Evolutionary conservation across 2,329 filamentous ascomycete species (phyloP).

Genomic region (Shiraia bambusicola): DNA sequence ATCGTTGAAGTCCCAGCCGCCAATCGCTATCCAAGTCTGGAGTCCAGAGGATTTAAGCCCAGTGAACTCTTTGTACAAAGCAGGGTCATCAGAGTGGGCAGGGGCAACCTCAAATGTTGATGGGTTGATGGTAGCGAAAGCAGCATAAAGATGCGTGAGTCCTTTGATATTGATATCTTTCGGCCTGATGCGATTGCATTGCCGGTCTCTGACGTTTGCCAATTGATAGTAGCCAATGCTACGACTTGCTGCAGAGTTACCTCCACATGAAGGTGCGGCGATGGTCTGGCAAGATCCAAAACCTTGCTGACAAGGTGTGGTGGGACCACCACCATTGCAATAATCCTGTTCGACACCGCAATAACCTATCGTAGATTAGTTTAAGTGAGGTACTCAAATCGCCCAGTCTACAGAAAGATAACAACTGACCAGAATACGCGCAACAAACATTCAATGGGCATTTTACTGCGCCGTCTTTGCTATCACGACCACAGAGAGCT

Average conservation of each 20-base stretch:
- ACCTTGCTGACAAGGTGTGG: constrained; percentile 1
- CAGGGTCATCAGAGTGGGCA: constrained; percentile 1
- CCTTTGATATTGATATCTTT: constrained; percentile 8
- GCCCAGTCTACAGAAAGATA: not conserved
- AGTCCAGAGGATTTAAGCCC: constrained; percentile 28
- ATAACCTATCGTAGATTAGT: not conserved
- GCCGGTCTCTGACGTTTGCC: constrained; percentile 1
- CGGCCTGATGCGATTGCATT: not conserved
- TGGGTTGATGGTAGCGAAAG: constrained; percentile 9
- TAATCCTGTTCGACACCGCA: not conserved
- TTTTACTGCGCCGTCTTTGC: not conserved
- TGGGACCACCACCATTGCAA: not conserved
- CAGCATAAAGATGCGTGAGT: constrained; percentile 10
- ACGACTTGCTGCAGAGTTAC: not conserved
- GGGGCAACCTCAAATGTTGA: constrained; percentile 5
- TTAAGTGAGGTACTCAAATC: not conserved
- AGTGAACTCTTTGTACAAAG: constrained; percentile 2
- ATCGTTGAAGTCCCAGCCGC: constrained; percentile 45
- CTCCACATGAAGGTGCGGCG: constrained; percentile 2
- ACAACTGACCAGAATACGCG: constrained; percentile 3
- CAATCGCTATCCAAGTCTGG: constrained; percentile 44
- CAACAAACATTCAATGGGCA: constrained; percentile 12
- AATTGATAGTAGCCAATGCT: constrained; percentile 3
- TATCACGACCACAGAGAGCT: constrained; percentile 8
- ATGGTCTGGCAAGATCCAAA: constrained; percentile 2